Evolutionary conservation across 768 basidiomycete species (phyloP).

Genomic region (Naematelia encephala): DNA sequence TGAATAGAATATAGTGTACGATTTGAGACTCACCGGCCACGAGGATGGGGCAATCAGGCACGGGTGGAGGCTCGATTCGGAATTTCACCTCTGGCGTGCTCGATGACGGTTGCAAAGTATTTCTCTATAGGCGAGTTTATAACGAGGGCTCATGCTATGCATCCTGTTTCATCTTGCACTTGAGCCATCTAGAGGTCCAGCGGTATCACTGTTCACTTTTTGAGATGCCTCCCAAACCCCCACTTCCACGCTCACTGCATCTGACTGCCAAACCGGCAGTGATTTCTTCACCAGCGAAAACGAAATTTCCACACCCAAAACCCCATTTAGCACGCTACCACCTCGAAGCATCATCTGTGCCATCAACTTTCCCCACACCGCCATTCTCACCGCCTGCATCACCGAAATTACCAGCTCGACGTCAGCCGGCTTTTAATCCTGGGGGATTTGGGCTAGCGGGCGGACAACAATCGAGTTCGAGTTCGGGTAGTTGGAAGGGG

Average conservation of each 20-base stretch:
- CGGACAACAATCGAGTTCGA: conserved; percentile 8
- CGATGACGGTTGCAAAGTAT: neutral
- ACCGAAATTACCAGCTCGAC: conserved; percentile 31
- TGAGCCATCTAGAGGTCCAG: too few relatives aligned
- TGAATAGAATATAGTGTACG: neutral
- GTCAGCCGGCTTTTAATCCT: conserved; percentile 35
- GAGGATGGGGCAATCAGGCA: too few relatives aligned
- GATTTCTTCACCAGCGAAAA: conserved; percentile 1
- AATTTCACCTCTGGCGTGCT: neutral
- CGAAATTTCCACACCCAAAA: conserved; percentile 16
- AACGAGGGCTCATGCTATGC: neutral
- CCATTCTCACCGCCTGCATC: conserved; percentile 22
- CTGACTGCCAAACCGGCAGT: conserved; percentile 3
- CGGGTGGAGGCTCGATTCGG: neutral
- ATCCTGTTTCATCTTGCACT: too few relatives aligned
- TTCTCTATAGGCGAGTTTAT: neutral
- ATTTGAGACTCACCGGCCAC: too few relatives aligned
- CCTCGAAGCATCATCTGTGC: conserved; percentile 8
- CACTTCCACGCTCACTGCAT: neutral
- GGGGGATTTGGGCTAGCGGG: conserved; percentile 36
- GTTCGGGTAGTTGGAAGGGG: conserved; percentile 7
- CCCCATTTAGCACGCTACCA: conserved; percentile 21
- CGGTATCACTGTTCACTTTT: too few relatives aligned
- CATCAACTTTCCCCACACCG: conserved; percentile 4
- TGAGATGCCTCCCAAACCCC: conserved; percentile 19